These are phyloP conservation scores for Phytopythium cucurbitacearum DNA, from an alignment of 352 stramenopile species.

Conservation along the genomic window DNA sequence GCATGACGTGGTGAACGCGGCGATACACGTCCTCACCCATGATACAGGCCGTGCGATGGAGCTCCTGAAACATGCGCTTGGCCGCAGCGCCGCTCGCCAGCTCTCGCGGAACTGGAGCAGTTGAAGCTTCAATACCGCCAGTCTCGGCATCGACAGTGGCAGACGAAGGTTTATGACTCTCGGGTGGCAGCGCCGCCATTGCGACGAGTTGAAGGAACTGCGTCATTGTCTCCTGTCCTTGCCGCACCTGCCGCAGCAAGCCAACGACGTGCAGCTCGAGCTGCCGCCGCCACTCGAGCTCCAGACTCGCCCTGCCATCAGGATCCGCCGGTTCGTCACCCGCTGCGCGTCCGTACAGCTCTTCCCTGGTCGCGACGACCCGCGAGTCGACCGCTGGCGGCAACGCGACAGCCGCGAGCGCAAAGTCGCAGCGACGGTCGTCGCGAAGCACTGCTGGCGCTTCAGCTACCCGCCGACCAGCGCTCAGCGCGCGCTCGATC, in stretches of 20 bases:
- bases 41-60: constrained; percentile 25
- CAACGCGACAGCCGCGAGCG: constrained; percentile 5
- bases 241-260: constrained; percentile 37
- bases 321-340: neutral
- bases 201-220: constrained; percentile 26
- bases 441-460: constrained; percentile 2
- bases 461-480: no score
- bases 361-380: neutral
- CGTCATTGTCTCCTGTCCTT: constrained; percentile 26
- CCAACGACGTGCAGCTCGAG: constrained; percentile 40
- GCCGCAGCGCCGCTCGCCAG: neutral
- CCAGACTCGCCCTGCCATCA: neutral
- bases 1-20: constrained; percentile 30
- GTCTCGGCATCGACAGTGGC: neutral
- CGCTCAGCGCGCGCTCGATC: no score
- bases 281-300: constrained; percentile 25
- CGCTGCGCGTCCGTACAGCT: neutral
- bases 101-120: neutral
- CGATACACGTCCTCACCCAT: constrained; percentile 47
- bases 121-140: no score
- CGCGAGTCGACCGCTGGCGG: constrained; percentile 4
- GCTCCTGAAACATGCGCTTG: constrained; percentile 28
- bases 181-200: no score
- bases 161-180: constrained; percentile 9
- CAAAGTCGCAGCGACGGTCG: constrained; percentile 14